These are phyloP conservation scores for Gnomoniopsis sp. DNA, from an alignment of 2,329 filamentous ascomycete genomes.

Conservation along the genomic window DNA sequence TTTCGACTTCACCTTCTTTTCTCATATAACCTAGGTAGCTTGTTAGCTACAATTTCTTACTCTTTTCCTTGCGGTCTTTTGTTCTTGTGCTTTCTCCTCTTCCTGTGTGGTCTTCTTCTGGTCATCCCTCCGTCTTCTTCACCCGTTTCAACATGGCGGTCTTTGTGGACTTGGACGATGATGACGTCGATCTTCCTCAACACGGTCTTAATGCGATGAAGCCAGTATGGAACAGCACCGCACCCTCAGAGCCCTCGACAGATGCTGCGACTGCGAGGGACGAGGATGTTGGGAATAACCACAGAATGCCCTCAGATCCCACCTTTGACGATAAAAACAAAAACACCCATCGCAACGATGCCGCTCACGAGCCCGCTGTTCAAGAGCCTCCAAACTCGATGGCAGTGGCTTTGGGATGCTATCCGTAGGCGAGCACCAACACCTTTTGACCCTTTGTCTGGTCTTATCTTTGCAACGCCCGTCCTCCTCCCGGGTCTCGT, in stretches of 20 bases:
- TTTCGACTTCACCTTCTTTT: neutral
- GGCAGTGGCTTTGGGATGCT: conserved; percentile 62
- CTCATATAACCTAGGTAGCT: neutral
- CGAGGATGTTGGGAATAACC: neutral
- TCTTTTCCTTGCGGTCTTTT: neutral
- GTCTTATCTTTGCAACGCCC: conserved; percentile 20
- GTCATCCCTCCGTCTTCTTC: neutral
- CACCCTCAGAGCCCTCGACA: conserved; percentile 11
- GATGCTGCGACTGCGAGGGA: neutral
- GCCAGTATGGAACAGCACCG: conserved; percentile 24
- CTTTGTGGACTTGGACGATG: conserved; percentile 31
- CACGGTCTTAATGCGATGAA: conserved; percentile 22
- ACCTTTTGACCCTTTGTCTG: conserved; percentile 22
- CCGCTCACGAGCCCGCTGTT: conserved; percentile 22
- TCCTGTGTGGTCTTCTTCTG: neutral
- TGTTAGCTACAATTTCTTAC: neutral
- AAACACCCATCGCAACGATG: conserved; percentile 19
- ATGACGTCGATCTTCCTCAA: conserved; percentile 26
- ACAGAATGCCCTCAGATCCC: neutral
- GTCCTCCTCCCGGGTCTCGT: conserved; percentile 13
- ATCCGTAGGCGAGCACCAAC: conserved; percentile 55
- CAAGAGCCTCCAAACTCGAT: conserved; percentile 51
- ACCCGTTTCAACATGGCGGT: conserved; percentile 26
- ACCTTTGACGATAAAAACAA: neutral
- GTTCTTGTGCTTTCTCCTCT: neutral